Conservation (phyloP, 306 rosid genomes). For the Lotus japonicus region DNA sequence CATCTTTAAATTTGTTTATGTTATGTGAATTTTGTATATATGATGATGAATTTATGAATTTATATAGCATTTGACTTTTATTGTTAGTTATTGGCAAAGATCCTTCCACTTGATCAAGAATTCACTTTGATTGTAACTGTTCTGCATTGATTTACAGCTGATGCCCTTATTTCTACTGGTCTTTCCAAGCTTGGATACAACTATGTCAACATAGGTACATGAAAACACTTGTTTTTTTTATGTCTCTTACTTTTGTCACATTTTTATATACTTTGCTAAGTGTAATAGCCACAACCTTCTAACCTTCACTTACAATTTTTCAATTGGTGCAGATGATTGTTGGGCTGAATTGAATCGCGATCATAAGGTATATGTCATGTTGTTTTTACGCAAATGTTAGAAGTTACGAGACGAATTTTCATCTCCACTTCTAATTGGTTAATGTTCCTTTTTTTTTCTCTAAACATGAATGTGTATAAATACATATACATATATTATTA, state of each 20-base stretch:
- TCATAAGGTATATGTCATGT: constrained; percentile 32
- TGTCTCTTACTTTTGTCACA: background rate
- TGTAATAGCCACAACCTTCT: background rate
- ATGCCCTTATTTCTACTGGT: constrained; percentile 83
- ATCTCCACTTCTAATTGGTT: too few species aligned
- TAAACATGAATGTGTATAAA: too few species aligned
- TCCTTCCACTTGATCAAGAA: background rate
- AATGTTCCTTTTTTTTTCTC: too few species aligned
- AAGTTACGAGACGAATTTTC: too few species aligned
- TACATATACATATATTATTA: too few species aligned
- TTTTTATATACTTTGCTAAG: background rate
- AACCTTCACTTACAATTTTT: background rate
- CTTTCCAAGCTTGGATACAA: constrained; percentile 85
- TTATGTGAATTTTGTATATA: background rate
- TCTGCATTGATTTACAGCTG: constrained; percentile 52
- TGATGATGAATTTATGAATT: background rate
- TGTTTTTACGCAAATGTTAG: too few species aligned
- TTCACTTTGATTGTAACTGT: constrained; percentile 3
- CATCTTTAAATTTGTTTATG: background rate
- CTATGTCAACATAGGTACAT: constrained; percentile 75
- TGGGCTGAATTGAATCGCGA: constrained; percentile 92
- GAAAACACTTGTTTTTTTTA: background rate
- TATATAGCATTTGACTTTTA: background rate
- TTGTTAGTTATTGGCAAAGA: background rate
- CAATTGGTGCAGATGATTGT: constrained; percentile 68